Evolutionary conservation across 768 basidiomycete genomes (phyloP), one percentile per base, ranked within the genome.

Genomic region (Phlebiopsis gigantea): DNA sequence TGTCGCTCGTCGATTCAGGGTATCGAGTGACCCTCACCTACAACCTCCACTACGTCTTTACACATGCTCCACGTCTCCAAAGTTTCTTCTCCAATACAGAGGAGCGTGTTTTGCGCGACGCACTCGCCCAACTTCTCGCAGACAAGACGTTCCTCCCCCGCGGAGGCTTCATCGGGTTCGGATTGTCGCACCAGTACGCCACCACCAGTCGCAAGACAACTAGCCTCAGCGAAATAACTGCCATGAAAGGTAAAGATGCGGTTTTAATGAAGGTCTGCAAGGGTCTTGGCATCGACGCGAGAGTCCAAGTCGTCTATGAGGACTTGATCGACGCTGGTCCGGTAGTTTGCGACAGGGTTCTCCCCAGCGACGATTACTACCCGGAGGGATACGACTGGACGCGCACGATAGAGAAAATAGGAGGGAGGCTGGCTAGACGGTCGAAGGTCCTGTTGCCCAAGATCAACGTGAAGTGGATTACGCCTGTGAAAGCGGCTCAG

Each of bases 1-100:
- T 79, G 46, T 42, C 66, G 8, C 68, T 64, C 0, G 73, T 79
- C 47, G 65, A 28, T 2, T 64, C 68, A 0, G 77, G 77, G 0
- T 60, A 71, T 29, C 71, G 78, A 1, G 67, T 78, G 22, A 78
- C 73, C 4, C 47, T 78, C 46, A 73, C 76, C 0, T 76, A 71
- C 64, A 75, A 75, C 52, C 69, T 76, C 22, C 65, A 69, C 34
- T 42, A 26, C 29, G 19, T 5, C 2, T 9, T n/a, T 6, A 9
- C 21, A 21, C 34, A 1, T 25, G 2, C 12, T 44, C 43, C 9
- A 8, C 42, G 31, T 24, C n/a, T 17, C 17, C 39, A 14, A 53
- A 14, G 31, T 19, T 4, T 17, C 17, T 9, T 31, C 30, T n/a
- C 45, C 12, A 15, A 25, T 25, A 30, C 47, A 22, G 34, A n/a